Evolutionary conservation across 1,284 basidiomycete genomes (phyloP).

Genomic region (Papiliotrema flavescens): DNA sequence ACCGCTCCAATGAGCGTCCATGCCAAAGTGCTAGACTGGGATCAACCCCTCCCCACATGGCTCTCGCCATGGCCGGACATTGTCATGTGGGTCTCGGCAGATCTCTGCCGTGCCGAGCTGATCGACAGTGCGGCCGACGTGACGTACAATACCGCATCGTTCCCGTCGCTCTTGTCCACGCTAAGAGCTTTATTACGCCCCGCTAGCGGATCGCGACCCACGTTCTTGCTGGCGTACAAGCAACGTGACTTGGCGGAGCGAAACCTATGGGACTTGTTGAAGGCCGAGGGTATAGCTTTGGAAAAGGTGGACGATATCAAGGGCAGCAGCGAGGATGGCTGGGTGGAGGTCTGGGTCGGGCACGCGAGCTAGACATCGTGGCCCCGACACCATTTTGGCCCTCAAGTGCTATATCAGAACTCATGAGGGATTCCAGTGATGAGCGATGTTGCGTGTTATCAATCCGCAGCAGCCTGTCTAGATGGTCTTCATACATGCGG

Average conservation of each 20-base stretch:
- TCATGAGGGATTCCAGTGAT: too few relatives aligned
- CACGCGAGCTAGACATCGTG: neutral
- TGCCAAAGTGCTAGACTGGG: constrained; percentile 69
- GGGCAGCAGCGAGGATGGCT: constrained; percentile 53
- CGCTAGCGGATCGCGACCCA: constrained; percentile 4
- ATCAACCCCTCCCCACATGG: constrained; percentile 56
- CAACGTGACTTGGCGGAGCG: constrained; percentile 71
- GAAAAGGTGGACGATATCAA: constrained; percentile 56
- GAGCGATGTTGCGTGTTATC: too few relatives aligned
- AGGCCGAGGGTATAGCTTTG: constrained; percentile 39
- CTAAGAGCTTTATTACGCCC: constrained; percentile 28
- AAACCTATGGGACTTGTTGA: constrained; percentile 63
- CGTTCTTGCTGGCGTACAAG: constrained; percentile 72
- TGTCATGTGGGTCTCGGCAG: constrained; percentile 34
- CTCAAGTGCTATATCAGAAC: too few relatives aligned
- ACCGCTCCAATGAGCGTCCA: constrained; percentile 12
- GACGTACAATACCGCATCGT: constrained; percentile 80
- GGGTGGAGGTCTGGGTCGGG: constrained; percentile 68
- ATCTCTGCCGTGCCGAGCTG: neutral
- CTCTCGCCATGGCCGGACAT: constrained; percentile 38
- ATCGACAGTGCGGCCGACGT: constrained; percentile 77
- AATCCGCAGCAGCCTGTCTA: too few relatives aligned
- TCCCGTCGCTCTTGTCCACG: constrained; percentile 53
- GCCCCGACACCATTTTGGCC: too few relatives aligned
- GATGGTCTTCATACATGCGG: too few relatives aligned